Base-by-base conservation (phyloP, 768 basidiomycete species). In the Termitomyces sp. region DNA sequence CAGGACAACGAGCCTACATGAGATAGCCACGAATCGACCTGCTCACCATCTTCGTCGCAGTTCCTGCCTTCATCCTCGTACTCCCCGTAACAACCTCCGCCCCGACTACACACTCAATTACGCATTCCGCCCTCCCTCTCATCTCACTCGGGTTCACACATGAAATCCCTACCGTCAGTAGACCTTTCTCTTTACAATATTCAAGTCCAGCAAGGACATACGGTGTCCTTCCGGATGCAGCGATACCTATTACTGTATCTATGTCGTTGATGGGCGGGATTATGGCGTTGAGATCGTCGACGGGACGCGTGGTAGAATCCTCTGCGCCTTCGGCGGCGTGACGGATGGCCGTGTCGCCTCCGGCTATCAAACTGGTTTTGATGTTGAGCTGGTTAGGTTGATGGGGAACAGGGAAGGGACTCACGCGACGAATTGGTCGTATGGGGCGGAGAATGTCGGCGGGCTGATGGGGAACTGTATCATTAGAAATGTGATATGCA, bases 31-130 rank as follows among this genome's bases (percentile, higher is more conserved):
- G 44, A 29, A 44, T 7, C 12, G 20, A 41, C 10, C 20, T 2
- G 53, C 64, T 16, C 39, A 71, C 73, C 68, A 73, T 65, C 60
- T 74, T 74, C 12, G 73, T 74, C 24, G 70, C 73, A n/a, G 72
- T 73, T 7, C 73, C 73, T 13, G 71, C 70, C 61, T 74, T 73
- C 64, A 74, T 60, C 18, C 73, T 66, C 45, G 71, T 69, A 49
- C 70, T 72, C n/a, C 73, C 71, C 1, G 72, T 67, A 13, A 73
- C 65, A 28, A 70, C 60, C 51, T 72, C 73, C 3, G 71, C 65
- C 12, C 72, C 73, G 1, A 70, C 68, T 13, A 69, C 56, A 42
- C 69, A 68, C 50, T 71, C 69, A 20, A 74, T 62, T 20, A 71
- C 45, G 46, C 64, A 63, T 29, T 68, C 62, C 41, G 69, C 67